Conservation (phyloP, 2,329 filamentous ascomycete genomes). For the Trichoderma sp. region DNA sequence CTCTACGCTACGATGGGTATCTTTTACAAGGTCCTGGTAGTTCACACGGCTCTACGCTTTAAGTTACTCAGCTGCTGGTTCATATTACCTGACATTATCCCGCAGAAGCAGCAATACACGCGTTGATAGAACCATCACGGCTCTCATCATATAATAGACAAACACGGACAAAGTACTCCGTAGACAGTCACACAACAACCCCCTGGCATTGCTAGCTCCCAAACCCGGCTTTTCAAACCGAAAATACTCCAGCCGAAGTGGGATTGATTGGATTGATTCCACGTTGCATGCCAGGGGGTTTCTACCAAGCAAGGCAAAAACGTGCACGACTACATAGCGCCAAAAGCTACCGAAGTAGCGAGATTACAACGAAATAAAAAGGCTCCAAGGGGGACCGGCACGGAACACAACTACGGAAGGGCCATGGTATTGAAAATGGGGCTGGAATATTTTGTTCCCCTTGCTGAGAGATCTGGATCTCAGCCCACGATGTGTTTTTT, state of each 20-base stretch:
- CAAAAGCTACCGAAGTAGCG: constrained; percentile 5
- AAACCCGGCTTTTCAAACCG: not conserved
- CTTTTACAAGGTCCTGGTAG: not conserved
- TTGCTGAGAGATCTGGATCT: constrained; percentile 5
- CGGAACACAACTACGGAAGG: not conserved
- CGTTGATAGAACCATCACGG: not conserved
- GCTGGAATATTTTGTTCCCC: not conserved
- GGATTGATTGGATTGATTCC: not conserved
- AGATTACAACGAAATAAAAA: not conserved
- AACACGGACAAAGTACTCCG: not conserved
- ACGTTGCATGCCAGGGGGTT: not conserved
- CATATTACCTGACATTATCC: not conserved
- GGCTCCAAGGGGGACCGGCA: not conserved
- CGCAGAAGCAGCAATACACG: not conserved
- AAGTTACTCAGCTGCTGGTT: not conserved
- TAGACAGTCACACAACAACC: not conserved
- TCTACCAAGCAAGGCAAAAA: not conserved
- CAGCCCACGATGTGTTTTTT: not conserved
- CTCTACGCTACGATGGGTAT: not conserved
- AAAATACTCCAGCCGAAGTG: not conserved
- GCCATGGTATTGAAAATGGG: not conserved
- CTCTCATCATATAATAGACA: not conserved
- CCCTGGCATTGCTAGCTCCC: not conserved
- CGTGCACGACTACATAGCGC: not conserved
- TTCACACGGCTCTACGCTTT: not conserved